A percentile compares a stretch with the other conserved stretches of the same genome.
Evolutionary conservation across 1,284 basidiomycete genomes (phyloP).

Genomic region (Agaricales sp.): DNA sequence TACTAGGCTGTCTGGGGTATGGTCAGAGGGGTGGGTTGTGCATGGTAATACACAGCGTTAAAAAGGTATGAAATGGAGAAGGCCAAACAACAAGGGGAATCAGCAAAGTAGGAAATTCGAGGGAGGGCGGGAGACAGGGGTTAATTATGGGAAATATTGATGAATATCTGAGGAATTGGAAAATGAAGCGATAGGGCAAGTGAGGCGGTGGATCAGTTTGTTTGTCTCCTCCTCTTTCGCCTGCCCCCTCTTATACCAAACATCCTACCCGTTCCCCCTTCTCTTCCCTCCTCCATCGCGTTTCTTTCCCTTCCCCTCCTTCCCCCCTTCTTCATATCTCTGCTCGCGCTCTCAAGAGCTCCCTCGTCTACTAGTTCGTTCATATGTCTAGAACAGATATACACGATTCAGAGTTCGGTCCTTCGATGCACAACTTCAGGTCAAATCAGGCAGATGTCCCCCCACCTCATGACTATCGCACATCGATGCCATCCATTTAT

Average conservation of each 20-base stretch:
- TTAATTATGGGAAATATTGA: no score
- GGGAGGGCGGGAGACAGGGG: not conserved
- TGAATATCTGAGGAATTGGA: not conserved
- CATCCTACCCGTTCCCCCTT: slow-evolving; percentile 18
- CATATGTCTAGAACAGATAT: slow-evolving; percentile 4
- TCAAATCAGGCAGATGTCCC: not conserved
- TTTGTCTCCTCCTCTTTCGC: slow-evolving; percentile 11
- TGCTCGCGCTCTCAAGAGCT: slow-evolving; percentile 19
- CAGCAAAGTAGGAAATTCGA: no score
- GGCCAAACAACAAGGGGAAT: no score
- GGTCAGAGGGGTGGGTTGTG: no score
- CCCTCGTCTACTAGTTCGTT: slow-evolving; percentile 15
- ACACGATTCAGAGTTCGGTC: not conserved
- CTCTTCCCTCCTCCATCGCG: slow-evolving; percentile 22
- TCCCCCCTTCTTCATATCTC: slow-evolving; percentile 6
- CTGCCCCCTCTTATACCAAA: slow-evolving; percentile 24
- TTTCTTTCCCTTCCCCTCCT: slow-evolving; percentile 8
- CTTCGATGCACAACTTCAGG: not conserved
- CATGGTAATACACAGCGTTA: no score
- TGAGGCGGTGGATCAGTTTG: not conserved
- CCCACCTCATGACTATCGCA: not conserved
- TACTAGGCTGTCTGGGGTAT: no score
- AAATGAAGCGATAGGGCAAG: not conserved
- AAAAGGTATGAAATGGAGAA: no score
- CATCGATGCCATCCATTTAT: not conserved